phyloP scores from a whole-genome alignment of 176 grass and related monocot genomes.

The Cocos nucifera region DNA sequence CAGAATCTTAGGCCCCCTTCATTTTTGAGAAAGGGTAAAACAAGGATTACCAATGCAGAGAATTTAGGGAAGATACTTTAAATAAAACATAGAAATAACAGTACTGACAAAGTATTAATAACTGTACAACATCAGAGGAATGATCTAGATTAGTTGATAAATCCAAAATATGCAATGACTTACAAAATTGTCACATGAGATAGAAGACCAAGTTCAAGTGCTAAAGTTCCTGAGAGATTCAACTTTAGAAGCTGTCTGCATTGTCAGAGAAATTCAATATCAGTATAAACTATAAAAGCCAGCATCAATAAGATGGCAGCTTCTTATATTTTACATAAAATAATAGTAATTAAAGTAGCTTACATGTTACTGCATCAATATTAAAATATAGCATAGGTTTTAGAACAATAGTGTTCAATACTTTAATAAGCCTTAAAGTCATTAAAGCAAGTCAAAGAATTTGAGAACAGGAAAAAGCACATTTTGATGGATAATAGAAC shows the following conservation, averaged over 20 bases:
- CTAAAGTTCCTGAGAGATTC: slow-evolving; percentile 83
- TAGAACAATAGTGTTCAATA: no score
- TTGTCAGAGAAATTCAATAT: not conserved
- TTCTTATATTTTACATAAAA: not conserved
- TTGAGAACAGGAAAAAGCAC: no score
- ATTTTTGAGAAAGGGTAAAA: no score
- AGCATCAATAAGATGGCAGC: not conserved
- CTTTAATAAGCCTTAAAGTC: no score
- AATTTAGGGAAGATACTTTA: no score
- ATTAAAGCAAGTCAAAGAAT: no score
- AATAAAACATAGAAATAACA: not conserved
- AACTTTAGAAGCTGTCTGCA: slow-evolving; percentile 69
- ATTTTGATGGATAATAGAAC: no score
- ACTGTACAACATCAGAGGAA: no score
- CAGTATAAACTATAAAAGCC: slow-evolving; percentile 15
- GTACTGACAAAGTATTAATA: not conserved
- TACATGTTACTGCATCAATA: no score
- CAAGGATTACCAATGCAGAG: no score
- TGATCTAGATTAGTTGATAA: not conserved
- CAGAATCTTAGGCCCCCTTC: no score
- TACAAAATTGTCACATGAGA: slow-evolving; percentile 59
- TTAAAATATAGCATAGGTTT: no score
- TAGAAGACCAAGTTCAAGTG: slow-evolving; percentile 58
- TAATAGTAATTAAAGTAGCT: not conserved
- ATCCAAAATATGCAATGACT: slow-evolving; percentile 12